Base-by-base conservation (phyloP, 129 eudicot genomes). In the Artemisia tridentata region DNA sequence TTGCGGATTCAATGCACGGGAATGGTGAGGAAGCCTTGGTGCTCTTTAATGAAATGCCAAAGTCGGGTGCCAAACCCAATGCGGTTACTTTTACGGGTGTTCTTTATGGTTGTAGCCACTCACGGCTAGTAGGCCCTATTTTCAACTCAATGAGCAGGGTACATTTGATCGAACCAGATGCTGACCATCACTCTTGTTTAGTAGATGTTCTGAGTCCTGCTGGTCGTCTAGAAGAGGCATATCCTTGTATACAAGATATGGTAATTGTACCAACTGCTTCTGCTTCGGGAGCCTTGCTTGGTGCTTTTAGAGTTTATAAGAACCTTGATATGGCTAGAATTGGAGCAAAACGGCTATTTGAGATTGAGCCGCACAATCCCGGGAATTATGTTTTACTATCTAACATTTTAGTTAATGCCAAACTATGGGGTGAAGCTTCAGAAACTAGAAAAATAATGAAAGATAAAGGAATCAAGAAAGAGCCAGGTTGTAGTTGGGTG, bases 231-330 rank as follows among this genome's bases (percentile, higher is more conserved):
- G 74, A 74, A 38, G 89, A 87, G 77, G 97, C 97, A 0, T 87
- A 87, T 62, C 31, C 41, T 3, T 87, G 84, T 75, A 90, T 90
- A 65, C 85, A 80, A 77, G 68, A 81, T 18, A 90, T 85, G 95
- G 83, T 73, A 1, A 79, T 82, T 34, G 85, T 83, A 73, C 91
- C 97, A 62, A 87, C 80, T 60, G 83, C 89, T 43, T 69, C 84
- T 63, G 95, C 97, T 31, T 90, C 86, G 95, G 97, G 97, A 48
- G 95, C 97, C 56, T 83, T 90, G 77, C 91, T 90, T 64, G 89
- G 95, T 62, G 95, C 84, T 0, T 90, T 95, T 69, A 76, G 95
- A 74, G 82, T 90, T 53, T 83, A 87, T 73, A 90, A 87, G 78
- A 87, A 90, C 13, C 88, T 87, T 7, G 87, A 90, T 74, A 49